These are phyloP conservation scores for Neofusicoccum sp. DNA, from an alignment of 2,329 filamentous ascomycete species.

Conservation along the genomic window DNA sequence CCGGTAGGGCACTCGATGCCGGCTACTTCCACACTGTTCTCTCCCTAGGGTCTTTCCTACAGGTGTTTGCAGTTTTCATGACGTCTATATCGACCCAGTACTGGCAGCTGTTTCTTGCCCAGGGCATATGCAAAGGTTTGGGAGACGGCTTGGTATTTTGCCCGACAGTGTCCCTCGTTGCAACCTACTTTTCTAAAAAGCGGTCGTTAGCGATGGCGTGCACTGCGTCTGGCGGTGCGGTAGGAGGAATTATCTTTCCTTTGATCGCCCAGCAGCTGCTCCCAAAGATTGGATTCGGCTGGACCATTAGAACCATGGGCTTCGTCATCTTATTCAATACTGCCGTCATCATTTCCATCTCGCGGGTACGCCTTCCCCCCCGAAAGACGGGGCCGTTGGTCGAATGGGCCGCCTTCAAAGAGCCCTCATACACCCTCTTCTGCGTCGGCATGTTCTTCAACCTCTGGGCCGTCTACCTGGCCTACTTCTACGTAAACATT, in stretches of 20 bases:
- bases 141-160: slow-evolving; percentile 44
- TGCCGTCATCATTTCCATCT: slow-evolving; percentile 32
- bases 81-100: slow-evolving; percentile 43
- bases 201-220: slow-evolving; percentile 32
- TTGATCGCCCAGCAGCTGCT: slow-evolving; percentile 20
- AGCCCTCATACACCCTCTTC: slow-evolving; percentile 52
- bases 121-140: slow-evolving; percentile 48
- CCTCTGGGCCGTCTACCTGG: slow-evolving; percentile 54
- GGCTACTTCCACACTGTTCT: slow-evolving; percentile 42
- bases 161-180: slow-evolving; percentile 35
- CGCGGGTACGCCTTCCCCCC: slow-evolving; percentile 45
- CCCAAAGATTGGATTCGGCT: slow-evolving; percentile 20
- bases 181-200: slow-evolving; percentile 35
- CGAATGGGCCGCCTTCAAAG: slow-evolving; percentile 57
- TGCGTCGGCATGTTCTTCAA: slow-evolving; percentile 41
- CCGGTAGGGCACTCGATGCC: slow-evolving; percentile 43
- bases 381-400: slow-evolving; percentile 48
- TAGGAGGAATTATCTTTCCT: slow-evolving; percentile 24
- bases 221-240: slow-evolving; percentile 22
- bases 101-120: slow-evolving; percentile 50
- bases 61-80: slow-evolving; percentile 45
- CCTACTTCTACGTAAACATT: slow-evolving; percentile 54
- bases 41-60: slow-evolving; percentile 36
- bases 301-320: slow-evolving; percentile 34
- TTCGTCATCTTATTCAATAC: slow-evolving; percentile 42